These are phyloP conservation scores for Trichosporon sp. DNA, from an alignment of 1,284 basidiomycete genomes.

Conservation along the genomic window DNA sequence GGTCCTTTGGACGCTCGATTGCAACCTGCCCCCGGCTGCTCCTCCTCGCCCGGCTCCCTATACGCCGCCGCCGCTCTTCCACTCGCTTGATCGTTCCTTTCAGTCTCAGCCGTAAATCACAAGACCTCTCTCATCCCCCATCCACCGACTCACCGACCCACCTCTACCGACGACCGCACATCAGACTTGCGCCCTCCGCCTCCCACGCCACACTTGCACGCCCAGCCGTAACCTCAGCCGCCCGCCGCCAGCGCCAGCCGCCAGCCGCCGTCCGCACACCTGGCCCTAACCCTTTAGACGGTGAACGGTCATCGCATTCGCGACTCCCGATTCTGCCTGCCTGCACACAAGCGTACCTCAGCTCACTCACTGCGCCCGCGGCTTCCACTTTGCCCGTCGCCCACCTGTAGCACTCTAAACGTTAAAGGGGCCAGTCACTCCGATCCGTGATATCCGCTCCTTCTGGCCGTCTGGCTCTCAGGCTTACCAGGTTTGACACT, in stretches of 20 bases:
- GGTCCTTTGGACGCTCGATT: not conserved
- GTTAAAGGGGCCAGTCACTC: not conserved
- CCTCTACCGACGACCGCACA: no score
- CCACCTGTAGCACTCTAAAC: not conserved
- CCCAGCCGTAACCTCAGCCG: not conserved
- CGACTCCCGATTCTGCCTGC: no score
- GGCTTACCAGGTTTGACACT: not conserved
- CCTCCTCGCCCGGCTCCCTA: no score
- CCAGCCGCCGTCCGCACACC: not conserved
- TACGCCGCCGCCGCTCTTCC: no score
- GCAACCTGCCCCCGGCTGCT: no score
- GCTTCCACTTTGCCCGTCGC: not conserved
- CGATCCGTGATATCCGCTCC: not conserved
- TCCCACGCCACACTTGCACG: not conserved
- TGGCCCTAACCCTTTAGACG: no score
- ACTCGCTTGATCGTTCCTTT: not conserved
- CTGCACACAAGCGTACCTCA: no score
- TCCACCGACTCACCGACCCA: no score
- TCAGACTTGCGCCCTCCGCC: not conserved
- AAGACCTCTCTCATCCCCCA: not conserved
- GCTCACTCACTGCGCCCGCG: not conserved
- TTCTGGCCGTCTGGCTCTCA: not conserved
- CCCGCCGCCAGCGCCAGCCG: no score
- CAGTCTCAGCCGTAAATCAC: not conserved
- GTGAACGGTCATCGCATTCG: not conserved